Base-by-base conservation (phyloP, 2,329 filamentous ascomycete species). In the Fonsecaea pugnacius region DNA sequence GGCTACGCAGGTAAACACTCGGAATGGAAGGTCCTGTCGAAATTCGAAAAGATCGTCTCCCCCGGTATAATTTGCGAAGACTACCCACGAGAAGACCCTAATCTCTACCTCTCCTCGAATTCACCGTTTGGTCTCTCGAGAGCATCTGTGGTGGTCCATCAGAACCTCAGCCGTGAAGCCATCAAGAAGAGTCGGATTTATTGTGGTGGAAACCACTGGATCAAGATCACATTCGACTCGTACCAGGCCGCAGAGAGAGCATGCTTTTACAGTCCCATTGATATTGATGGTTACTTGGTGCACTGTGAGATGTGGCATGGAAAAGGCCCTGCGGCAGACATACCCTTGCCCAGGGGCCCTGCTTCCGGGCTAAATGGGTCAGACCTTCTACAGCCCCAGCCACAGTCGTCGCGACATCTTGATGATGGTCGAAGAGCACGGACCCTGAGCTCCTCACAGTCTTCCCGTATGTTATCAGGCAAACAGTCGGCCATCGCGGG, bases 161-260 rank as follows among this genome's bases (percentile, higher is more conserved):
- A 70, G 36, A 84, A 85, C 9, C 79, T 96, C 58, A 90, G 89
- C 1, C 79, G 85, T 18, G 88, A 89, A 40, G 91, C 96, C 72
- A 87, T 92, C 62, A 82, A 84, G 59, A 90, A 93, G 75, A 91
- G 94, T 73, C 92, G 93, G 77, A 86, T 84, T 66, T 92, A 91
- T 67, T 89, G 89, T 52, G 91, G 92, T 56, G 94, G 94, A 50
- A 85, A 90, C 70, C 91, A 96, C 80, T 98, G 94, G 94, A 92
- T 97, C 72, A 92, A 92, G 76, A 82, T 93, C 61, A 93, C 90
- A 0, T 93, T 92, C 72, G 90, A 92, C 77, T 91, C 87, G 48
- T 82, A 84, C 55, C 85, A 89, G 70, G 88, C 89, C 1, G 90
- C 89, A 21, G 88, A 91, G 64, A 82, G 86, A 10, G 90, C 90